Evolutionary conservation across 1,284 basidiomycete genomes (phyloP), one percentile per base, ranked within the genome.

Genomic region (Kwoniella shivajii): DNA sequence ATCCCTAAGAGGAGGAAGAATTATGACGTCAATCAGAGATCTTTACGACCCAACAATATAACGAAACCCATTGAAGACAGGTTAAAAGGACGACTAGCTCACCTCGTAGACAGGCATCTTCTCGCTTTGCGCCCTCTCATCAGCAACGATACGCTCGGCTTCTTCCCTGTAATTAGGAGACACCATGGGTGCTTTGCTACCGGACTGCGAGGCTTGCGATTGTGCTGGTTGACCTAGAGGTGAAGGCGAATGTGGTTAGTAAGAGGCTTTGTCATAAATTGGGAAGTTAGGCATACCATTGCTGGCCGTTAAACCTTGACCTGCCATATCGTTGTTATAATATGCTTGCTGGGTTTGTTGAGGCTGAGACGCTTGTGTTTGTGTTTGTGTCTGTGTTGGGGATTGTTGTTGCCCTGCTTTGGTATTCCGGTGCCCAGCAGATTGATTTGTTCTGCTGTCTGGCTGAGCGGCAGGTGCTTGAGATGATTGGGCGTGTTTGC

Each of bases 101-200:
- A 75, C 75, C 71, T 86, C 86, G 78, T 93, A 90, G 0, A 76
- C 72, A 7, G 92, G 92, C 86, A 95, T 85, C 77, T 85, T 88
- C 49, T 82, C 80, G 75, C 86, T 88, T 36, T 85, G 82, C 64
- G 87, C 83, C 39, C 86, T 84, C 71, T 90, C 89, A 71, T 92
- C 87, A 60, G 88, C 82, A 39, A 91, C 86, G 63, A 92, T 87
- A 68, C 84, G 81, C 66, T 90, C 87, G 24, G 84, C 86, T 60
- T 86, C 85, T 64, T 85, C 82, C 53, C 81, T 80, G 60, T 82
- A 75, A 46, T 77, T 79, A 56, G 76, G 79, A 54, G 77, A 72
- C 34, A 60, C 60, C 51, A 68, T 63, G 0, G 72, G 74, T 20
- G 57, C 67, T 31, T 66, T 62, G 36, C 69, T 59, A 11, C 59